Conservation (phyloP, 2,329 filamentous ascomycete genomes). For the Cryphonectria nitschkei region DNA sequence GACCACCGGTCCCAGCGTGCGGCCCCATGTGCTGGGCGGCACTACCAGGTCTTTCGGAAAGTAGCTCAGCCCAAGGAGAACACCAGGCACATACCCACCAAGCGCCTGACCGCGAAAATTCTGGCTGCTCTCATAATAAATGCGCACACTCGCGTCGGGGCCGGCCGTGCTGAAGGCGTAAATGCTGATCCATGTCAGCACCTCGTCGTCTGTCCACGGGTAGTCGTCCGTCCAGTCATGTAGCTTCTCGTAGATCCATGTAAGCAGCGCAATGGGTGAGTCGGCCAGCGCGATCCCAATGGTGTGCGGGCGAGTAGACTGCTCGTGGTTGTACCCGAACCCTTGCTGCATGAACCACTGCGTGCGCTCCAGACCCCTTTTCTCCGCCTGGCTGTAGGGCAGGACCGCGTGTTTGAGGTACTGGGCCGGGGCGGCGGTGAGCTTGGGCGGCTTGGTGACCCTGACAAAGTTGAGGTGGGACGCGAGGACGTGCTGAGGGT, state of each 20-base stretch:
- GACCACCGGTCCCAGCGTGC: constrained; percentile 64
- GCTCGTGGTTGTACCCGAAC: constrained; percentile 60
- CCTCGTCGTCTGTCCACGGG: constrained; percentile 75
- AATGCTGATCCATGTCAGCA: constrained; percentile 74
- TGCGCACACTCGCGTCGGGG: constrained; percentile 66
- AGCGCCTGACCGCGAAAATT: neutral
- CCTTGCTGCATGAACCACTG: constrained; percentile 63
- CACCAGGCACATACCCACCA: constrained; percentile 28
- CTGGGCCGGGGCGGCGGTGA: constrained; percentile 57
- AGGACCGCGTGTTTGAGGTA: constrained; percentile 59
- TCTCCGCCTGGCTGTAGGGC: constrained; percentile 57
- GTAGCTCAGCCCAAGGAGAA: constrained; percentile 35
- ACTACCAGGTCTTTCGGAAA: constrained; percentile 63
- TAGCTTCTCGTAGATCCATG: constrained; percentile 83
- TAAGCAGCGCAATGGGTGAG: constrained; percentile 69
- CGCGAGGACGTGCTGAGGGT: constrained; percentile 60
- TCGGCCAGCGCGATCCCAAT: constrained; percentile 71
- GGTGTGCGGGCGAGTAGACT: constrained; percentile 73
- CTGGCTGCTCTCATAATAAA: constrained; percentile 72
- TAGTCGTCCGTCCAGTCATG: constrained; percentile 76
- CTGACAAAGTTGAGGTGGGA: constrained; percentile 63
- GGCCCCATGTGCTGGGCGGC: constrained; percentile 58
- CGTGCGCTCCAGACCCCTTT: constrained; percentile 54
- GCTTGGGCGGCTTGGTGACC: constrained; percentile 49
- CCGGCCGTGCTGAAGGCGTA: constrained; percentile 74